phyloP scores from a whole-genome alignment of 2,329 filamentous ascomycete genomes.

The Talaromyces albobiverticillius region DNA sequence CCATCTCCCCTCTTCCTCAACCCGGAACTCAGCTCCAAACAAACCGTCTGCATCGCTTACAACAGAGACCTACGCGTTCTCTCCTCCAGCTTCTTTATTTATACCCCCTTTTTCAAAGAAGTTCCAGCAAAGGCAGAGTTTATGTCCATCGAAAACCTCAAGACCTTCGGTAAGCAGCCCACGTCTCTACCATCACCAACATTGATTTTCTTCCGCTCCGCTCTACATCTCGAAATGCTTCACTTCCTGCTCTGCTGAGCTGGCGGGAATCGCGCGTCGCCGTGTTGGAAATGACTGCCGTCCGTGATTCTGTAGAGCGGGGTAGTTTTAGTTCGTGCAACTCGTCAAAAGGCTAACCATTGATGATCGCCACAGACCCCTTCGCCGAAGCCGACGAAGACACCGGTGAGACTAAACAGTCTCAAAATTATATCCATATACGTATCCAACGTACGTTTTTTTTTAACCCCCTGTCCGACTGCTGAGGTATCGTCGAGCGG shows the following conservation, averaged over 20 bases:
- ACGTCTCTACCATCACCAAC: slow-evolving; percentile 26
- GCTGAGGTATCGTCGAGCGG: slow-evolving; percentile 14
- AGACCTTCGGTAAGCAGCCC: slow-evolving; percentile 89
- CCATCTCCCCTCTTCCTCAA: slow-evolving; percentile 19
- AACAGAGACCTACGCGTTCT: slow-evolving; percentile 34
- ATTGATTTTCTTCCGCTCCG: slow-evolving; percentile 22
- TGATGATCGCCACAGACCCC: slow-evolving; percentile 67
- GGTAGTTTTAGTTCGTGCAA: slow-evolving; percentile 30
- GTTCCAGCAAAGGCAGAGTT: slow-evolving; percentile 70
- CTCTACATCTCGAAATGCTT: not conserved
- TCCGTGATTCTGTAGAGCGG: slow-evolving; percentile 26
- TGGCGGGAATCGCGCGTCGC: not conserved
- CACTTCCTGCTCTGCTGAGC: not conserved
- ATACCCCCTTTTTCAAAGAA: slow-evolving; percentile 37
- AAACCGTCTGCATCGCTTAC: slow-evolving; percentile 19
- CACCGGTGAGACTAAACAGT: slow-evolving; percentile 90
- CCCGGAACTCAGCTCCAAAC: slow-evolving; percentile 10
- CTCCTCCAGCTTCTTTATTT: slow-evolving; percentile 22
- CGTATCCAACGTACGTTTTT: slow-evolving; percentile 88
- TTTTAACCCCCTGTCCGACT: not conserved
- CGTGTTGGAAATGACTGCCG: not conserved
- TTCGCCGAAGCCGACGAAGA: slow-evolving; percentile 99
- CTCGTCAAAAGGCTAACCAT: slow-evolving; percentile 33
- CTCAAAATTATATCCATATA: slow-evolving; percentile 98
- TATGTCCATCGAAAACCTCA: slow-evolving; percentile 99